A percentile compares a stretch with the other conserved stretches of the same genome.
These are phyloP conservation scores for Emergomyces orientalis DNA, from an alignment of 2,329 filamentous ascomycete species.

Conservation along the genomic window DNA sequence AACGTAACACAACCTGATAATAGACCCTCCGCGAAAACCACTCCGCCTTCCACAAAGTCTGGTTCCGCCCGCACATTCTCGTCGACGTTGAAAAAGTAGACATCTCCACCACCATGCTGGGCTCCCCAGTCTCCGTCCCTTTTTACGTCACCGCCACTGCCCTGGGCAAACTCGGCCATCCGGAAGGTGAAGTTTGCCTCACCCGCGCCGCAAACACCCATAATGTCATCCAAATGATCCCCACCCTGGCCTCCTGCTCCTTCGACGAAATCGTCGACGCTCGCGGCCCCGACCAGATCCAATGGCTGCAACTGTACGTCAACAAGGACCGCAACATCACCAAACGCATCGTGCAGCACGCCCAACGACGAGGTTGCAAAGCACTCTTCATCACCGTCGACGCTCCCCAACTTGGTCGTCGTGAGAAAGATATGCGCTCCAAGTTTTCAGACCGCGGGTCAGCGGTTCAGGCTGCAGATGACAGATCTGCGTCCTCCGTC, in stretches of 20 bases:
- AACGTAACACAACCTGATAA: background rate
- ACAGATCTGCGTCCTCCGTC: constrained; percentile 47
- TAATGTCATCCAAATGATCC: constrained; percentile 96
- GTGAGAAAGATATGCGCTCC: constrained; percentile 95
- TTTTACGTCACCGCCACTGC: constrained; percentile 97
- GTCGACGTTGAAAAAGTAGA: constrained; percentile 84
- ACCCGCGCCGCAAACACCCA: constrained; percentile 77
- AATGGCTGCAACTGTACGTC: constrained; percentile 96
- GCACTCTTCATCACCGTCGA: constrained; percentile 98
- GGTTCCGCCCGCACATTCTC: constrained; percentile 86
- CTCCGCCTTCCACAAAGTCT: constrained; percentile 88
- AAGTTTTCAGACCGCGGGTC: constrained; percentile 82
- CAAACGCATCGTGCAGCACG: constrained; percentile 79
- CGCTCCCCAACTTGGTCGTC: constrained; percentile 83
- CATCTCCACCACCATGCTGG: constrained; percentile 86
- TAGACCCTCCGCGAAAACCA: constrained; percentile 94
- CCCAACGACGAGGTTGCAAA: constrained; percentile 83
- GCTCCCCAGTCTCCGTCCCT: constrained; percentile 70
- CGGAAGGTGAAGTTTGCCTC: constrained; percentile 85
- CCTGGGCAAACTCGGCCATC: constrained; percentile 86
- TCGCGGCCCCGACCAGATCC: constrained; percentile 65
- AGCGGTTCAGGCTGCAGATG: constrained; percentile 62
- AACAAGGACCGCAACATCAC: constrained; percentile 94
- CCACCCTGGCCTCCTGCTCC: constrained; percentile 88
- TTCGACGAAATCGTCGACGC: constrained; percentile 97